Conservation (phyloP, 148 eudicot genomes). For the Pouteria glomerata region DNA sequence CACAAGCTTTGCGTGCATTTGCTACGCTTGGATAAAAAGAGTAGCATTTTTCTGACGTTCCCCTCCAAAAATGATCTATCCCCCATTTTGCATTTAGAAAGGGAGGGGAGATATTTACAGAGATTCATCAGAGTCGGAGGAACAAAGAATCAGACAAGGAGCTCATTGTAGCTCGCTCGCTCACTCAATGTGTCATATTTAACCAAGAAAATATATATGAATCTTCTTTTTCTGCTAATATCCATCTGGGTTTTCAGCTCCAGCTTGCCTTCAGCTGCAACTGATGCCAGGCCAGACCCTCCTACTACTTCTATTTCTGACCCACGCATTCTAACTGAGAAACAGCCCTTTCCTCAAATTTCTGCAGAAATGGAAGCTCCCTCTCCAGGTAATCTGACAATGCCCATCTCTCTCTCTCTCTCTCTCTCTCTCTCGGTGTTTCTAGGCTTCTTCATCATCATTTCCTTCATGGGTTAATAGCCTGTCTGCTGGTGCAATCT, state of each 20-base stretch:
- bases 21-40: too few relatives aligned
- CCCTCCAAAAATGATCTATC: background rate
- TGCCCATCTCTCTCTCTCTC: too few relatives aligned
- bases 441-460: background rate
- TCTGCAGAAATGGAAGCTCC: conserved; percentile 29
- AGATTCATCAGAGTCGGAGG: too few relatives aligned
- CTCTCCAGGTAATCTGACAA: conserved; percentile 37
- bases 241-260: conserved; percentile 28
- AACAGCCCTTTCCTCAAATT: conserved; percentile 29
- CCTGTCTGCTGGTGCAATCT: background rate
- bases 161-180: too few relatives aligned
- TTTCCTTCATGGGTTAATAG: background rate
- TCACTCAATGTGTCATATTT: background rate
- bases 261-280: conserved; percentile 13
- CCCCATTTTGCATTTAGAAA: conserved; percentile 4
- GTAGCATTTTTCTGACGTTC: conserved; percentile 5
- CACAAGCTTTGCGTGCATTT: conserved; percentile 36
- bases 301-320: conserved; percentile 25
- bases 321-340: conserved; percentile 48
- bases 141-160: too few relatives aligned
- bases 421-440: too few relatives aligned
- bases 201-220: conserved; percentile 22
- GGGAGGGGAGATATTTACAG: too few relatives aligned
- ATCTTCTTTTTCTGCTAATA: conserved; percentile 15
- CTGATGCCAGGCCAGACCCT: conserved; percentile 28